phyloP scores from a whole-genome alignment of 1,284 basidiomycete species.

The Ceratobasidium sp. region DNA sequence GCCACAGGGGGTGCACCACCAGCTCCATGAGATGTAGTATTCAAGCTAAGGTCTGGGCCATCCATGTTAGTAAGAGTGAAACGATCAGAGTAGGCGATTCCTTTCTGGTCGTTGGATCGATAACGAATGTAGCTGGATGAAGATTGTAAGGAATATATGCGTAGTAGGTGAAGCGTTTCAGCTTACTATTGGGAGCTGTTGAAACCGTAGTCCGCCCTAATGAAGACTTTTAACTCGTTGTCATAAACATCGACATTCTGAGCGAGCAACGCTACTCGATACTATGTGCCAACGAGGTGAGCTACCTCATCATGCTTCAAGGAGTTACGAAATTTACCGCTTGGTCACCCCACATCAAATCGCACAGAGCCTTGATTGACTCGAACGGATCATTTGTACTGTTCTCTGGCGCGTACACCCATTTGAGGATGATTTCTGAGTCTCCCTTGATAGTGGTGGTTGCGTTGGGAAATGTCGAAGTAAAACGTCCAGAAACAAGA shows the following conservation, averaged over 20 bases:
- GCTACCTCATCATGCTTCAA: neutral
- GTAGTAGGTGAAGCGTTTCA: neutral
- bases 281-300: neutral
- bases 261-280: conserved; percentile 21
- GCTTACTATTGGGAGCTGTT: conserved; percentile 33
- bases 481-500: conserved; percentile 14
- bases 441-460: conserved; percentile 15
- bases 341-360: conserved; percentile 41
- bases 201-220: conserved; percentile 33
- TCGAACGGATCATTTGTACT: conserved; percentile 4
- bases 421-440: conserved; percentile 4
- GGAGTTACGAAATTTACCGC: neutral
- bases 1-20: conserved; percentile 3
- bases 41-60: conserved; percentile 17
- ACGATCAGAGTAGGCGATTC: neutral
- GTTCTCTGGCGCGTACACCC: neutral
- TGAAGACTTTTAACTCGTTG: neutral
- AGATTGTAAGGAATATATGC: conserved; percentile 7
- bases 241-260: conserved; percentile 8
- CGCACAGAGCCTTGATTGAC: neutral
- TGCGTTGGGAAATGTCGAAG: conserved; percentile 10
- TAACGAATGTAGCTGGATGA: conserved; percentile 28
- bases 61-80: conserved; percentile 27
- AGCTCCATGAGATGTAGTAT: conserved; percentile 20
- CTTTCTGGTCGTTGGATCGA: neutral